Base-by-base conservation (phyloP, 169 alveolate species). In the Plasmodium knowlesi region DNA sequence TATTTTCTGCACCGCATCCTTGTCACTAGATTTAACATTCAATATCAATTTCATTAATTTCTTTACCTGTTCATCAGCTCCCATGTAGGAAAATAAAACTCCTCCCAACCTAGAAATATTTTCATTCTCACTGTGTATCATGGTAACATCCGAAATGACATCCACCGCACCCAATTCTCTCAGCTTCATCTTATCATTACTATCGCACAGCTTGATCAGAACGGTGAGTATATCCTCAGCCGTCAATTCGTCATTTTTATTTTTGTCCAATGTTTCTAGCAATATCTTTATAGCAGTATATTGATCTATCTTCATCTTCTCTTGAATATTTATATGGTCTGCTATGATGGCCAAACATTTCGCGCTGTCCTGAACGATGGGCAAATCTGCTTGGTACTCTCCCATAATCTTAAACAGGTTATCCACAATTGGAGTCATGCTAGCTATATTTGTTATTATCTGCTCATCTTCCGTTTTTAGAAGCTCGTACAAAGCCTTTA, bases 41-140 rank as follows among this genome's bases (percentile, higher is more conserved):
- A 98, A 96, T 61, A 98, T 97, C 57, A 93, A 88, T 25, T 96
- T 96, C 99, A 98, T 98, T 67, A 98, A 82, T 61, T 96, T 96
- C 95, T 97, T 97, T 80, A 98, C 97, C 85, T 97, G 98, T 57
- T 97, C 98, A 89, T 98, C 99, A 32, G 99, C 99, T 22, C 99
- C 99, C 96, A 97, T 95, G 84, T 96, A 96, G 12, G 98, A 97
- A 78, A 97, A 95, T 72, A 98, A 94, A 72, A 96, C 96, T n/a
- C 99, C 99, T 25, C 98, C 98, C 70, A 95, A 93, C 22, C 88
- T 80, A 0, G 97, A 96, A 28, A 98, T 95, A 30, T 83, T 96
- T 5, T 97, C 98, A 92, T 97, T 96, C 53, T 97, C 98, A 78
- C 90, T 89, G 83, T 97, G 98, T 34, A 97, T 78, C 96, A 96